Conservation (phyloP, 306 rosid genomes). For the Acacia melanoxylon region DNA sequence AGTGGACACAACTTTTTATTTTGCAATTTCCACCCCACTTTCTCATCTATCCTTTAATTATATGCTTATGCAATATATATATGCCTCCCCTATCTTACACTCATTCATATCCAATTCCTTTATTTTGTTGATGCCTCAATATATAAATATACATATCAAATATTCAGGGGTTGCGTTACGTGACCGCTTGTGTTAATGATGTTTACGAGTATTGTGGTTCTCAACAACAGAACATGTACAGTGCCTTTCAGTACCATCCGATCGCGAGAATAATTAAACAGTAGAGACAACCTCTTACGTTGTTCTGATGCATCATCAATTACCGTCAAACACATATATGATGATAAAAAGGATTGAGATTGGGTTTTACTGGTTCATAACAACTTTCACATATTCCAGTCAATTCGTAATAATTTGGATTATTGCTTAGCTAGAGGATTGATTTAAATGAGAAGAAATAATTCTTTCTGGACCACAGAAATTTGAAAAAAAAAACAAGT, state of each 20-base stretch:
- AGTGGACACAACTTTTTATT: conserved; percentile 43
- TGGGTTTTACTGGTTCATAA: background rate
- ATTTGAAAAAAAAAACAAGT: background rate
- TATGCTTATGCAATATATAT: background rate
- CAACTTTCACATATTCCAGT: background rate
- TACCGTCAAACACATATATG: background rate
- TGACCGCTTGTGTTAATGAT: background rate
- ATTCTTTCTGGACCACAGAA: conserved; percentile 23
- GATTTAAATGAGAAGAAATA: conserved; percentile 14
- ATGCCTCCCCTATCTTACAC: background rate
- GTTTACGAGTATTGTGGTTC: background rate
- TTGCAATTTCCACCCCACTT: background rate
- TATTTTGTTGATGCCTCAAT: background rate
- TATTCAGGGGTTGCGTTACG: background rate
- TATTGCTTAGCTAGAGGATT: background rate
- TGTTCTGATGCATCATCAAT: background rate
- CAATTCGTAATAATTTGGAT: background rate
- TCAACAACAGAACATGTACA: background rate
- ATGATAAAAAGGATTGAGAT: background rate
- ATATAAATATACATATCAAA: background rate
- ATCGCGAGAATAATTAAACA: background rate
- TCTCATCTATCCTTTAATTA: conserved; percentile 3
- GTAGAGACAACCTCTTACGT: background rate
- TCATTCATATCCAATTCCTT: background rate
- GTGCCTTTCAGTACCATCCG: background rate